phyloP scores from a whole-genome alignment of 2,329 filamentous ascomycete genomes.

The Colletotrichum nymphaeae region DNA sequence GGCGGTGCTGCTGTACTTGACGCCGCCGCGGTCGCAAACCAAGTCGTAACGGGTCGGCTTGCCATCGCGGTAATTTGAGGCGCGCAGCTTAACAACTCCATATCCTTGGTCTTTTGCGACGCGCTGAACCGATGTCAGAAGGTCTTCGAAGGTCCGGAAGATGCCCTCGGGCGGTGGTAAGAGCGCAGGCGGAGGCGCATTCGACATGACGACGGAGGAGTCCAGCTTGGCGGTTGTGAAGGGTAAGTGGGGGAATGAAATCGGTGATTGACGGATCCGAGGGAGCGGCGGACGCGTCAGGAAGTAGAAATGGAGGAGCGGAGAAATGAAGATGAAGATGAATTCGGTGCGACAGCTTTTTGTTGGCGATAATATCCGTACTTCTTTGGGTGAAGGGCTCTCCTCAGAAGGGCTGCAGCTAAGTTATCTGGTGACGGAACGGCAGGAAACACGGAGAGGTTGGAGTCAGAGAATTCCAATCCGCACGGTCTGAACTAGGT shows the following conservation, averaged over 20 bases:
- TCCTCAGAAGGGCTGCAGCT: constrained; percentile 7
- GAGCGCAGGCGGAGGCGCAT: constrained; percentile 59
- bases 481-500: constrained; percentile 41
- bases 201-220: constrained; percentile 53
- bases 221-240: constrained; percentile 40
- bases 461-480: constrained; percentile 41
- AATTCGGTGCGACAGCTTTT: constrained; percentile 9
- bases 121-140: constrained; percentile 67
- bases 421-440: constrained; percentile 16
- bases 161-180: constrained; percentile 70
- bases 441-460: constrained; percentile 35
- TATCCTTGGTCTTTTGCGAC: constrained; percentile 72
- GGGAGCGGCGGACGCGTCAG: constrained; percentile 22
- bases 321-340: constrained; percentile 37
- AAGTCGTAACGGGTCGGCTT: constrained; percentile 73
- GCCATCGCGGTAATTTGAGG: constrained; percentile 72
- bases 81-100: constrained; percentile 71
- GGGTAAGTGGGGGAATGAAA: constrained; percentile 38
- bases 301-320: constrained; percentile 38
- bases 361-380: constrained; percentile 16
- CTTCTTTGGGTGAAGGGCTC: constrained; percentile 12
- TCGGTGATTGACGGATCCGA: constrained; percentile 26
- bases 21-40: constrained; percentile 71
- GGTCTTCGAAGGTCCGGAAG: constrained; percentile 69
- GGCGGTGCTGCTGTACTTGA: constrained; percentile 73